Evolutionary conservation across 345 rosid species (phyloP), one percentile per base, ranked within the genome.

Genomic region (Physaria fendleri): DNA sequence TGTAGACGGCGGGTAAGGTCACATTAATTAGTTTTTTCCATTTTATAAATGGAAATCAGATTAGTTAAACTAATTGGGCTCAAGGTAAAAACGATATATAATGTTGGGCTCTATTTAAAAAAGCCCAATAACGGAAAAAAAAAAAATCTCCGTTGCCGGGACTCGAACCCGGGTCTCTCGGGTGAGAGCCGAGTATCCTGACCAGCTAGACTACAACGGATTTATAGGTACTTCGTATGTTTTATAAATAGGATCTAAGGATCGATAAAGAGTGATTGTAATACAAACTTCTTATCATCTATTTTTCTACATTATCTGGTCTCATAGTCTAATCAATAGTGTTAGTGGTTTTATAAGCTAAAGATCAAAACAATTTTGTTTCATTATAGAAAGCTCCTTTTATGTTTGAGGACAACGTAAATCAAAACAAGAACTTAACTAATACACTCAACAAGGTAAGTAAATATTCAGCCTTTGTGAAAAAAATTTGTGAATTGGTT

Each of bases 161-260:
- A 77, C 33, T 79, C 39, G 74, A 81, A 85, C 81, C 80, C 78
- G 82, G 78, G 80, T 77, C 85, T 65, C 69, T 81, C 78, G 76
- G 76, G 79, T 76, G 93, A 81, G 82, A 83, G 82, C 83, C 83
- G 74, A 81, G 75, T 78, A 83, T 78, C 85, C 85, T 79, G 56
- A 81, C 84, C 85, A 55, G 46, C 90, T 77, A 72, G 72, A 72
- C 76, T 72, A 65, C 68, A 59, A 64, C 56, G 67, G 68, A 65
- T 13, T 51, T 43, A 30, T 54, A 23, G 1, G 0, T 2, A 0
- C 5, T 1, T n/a, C n/a, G n/a, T n/a, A n/a, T n/a, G n/a, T n/a
- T n/a, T n/a, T n/a, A n/a, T n/a, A n/a, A n/a, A n/a, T n/a, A n/a
- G n/a, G n/a, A n/a, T n/a, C n/a, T n/a, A n/a, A n/a, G n/a, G n/a